phyloP scores from a whole-genome alignment of 805 yeast species.

The Yueomyces sp. region DNA sequence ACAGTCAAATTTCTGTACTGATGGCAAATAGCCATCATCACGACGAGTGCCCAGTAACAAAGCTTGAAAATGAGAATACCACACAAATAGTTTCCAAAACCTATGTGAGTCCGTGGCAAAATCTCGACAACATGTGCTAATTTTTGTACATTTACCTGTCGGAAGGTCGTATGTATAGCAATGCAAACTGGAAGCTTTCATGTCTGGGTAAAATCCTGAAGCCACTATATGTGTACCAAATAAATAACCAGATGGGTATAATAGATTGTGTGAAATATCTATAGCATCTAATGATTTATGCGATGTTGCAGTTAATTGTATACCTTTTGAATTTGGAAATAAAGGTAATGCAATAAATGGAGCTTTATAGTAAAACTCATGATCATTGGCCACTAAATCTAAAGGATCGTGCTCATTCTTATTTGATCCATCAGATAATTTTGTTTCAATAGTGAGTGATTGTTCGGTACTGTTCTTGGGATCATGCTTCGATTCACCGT shows the following conservation, averaged over 20 bases:
- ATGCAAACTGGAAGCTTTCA: slow-evolving; percentile 14
- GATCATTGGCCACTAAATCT: background rate
- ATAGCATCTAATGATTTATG: slow-evolving; percentile 17
- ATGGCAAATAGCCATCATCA: slow-evolving; percentile 15
- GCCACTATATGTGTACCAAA: slow-evolving; percentile 57
- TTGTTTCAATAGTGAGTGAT: slow-evolving; percentile 19
- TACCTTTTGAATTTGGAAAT: slow-evolving; percentile 20
- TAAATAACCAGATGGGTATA: slow-evolving; percentile 41
- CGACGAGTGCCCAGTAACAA: slow-evolving; percentile 38
- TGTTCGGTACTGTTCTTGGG: background rate
- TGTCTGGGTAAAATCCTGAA: slow-evolving; percentile 43
- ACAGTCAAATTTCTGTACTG: slow-evolving; percentile 30
- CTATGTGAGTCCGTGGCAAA: slow-evolving; percentile 42
- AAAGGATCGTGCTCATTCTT: background rate
- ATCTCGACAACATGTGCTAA: slow-evolving; percentile 39
- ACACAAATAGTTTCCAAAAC: slow-evolving; percentile 54
- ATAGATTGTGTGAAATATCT: slow-evolving; percentile 25
- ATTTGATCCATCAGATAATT: background rate
- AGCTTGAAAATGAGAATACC: slow-evolving; percentile 69
- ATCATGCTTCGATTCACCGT: background rate
- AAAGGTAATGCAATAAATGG: slow-evolving; percentile 26
- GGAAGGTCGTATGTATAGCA: slow-evolving; percentile 21
- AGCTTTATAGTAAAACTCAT: slow-evolving; percentile 1
- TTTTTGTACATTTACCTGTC: slow-evolving; percentile 43
- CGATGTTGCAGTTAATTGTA: slow-evolving; percentile 13